Conservation (phyloP, 768 basidiomycete genomes). For the Calvatia gigantea region DNA sequence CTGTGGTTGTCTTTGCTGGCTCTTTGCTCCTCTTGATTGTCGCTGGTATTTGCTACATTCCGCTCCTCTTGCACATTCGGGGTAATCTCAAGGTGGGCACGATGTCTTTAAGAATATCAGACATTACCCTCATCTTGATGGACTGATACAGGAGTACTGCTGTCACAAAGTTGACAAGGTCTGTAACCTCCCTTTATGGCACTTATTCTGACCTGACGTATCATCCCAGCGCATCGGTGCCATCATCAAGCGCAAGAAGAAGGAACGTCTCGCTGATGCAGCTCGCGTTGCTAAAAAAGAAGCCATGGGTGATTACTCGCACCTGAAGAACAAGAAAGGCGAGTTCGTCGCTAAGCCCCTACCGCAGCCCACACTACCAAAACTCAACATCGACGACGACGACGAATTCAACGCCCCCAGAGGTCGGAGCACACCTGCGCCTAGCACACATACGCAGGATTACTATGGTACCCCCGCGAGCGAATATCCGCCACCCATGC, state of each 20-base stretch:
- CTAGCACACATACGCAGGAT: slow-evolving; percentile 51
- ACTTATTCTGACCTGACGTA: not conserved
- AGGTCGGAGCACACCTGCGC: slow-evolving; percentile 45
- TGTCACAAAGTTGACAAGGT: slow-evolving; percentile 99
- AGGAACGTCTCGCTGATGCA: slow-evolving; percentile 79
- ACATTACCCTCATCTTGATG: slow-evolving; percentile 3
- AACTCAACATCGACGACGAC: slow-evolving; percentile 83
- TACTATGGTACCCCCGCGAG: slow-evolving; percentile 45
- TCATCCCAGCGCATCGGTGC: slow-evolving; percentile 76
- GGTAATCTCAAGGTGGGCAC: slow-evolving; percentile 86
- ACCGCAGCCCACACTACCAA: slow-evolving; percentile 93
- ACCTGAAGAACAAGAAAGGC: slow-evolving; percentile 92
- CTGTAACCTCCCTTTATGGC: slow-evolving; percentile 8
- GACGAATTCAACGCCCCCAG: slow-evolving; percentile 57
- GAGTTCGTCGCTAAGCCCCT: slow-evolving; percentile 75
- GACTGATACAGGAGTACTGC: slow-evolving; percentile 75
- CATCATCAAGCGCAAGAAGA: slow-evolving; percentile 88
- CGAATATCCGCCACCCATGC: slow-evolving; percentile 71
- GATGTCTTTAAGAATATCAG: not conserved
- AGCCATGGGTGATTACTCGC: slow-evolving; percentile 86
- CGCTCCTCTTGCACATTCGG: slow-evolving; percentile 92
- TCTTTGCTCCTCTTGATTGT: slow-evolving; percentile 77
- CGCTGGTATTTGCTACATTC: slow-evolving; percentile 87
- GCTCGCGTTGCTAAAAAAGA: slow-evolving; percentile 85
- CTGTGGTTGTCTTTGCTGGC: slow-evolving; percentile 82